Evolutionary conservation across 805 yeast genomes (phyloP).

Genomic region (Yarrowia alimentaria): DNA sequence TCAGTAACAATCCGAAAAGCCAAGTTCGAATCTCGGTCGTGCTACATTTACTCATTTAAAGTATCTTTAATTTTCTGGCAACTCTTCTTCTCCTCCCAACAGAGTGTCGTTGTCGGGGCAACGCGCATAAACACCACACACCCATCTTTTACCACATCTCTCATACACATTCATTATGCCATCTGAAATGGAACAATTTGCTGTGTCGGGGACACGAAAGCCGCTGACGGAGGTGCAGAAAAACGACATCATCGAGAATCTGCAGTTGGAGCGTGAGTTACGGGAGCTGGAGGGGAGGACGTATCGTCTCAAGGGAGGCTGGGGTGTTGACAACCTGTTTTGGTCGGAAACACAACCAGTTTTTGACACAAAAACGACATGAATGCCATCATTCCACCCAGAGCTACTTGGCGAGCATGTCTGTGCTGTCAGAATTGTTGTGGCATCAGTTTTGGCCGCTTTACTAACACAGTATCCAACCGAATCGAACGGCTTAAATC

Average conservation of each 20-base stretch:
- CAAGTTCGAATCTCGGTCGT: no score
- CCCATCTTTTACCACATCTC: not conserved
- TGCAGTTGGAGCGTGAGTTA: constrained; percentile 33
- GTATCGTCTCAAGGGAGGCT: no score
- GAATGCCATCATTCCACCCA: no score
- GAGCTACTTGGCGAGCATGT: no score
- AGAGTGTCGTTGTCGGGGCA: constrained; percentile 21
- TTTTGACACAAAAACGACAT: no score
- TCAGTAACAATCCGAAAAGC: no score
- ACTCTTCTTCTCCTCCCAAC: not conserved
- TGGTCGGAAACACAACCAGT: no score
- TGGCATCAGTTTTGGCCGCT: no score
- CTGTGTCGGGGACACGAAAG: constrained; percentile 12
- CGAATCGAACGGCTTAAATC: constrained; percentile 37
- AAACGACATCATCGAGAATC: constrained; percentile 28
- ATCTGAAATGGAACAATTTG: constrained; percentile 20
- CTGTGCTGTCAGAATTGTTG: no score
- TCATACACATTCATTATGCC: constrained; percentile 3
- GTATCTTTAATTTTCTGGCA: constrained; percentile 9
- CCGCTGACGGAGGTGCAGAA: constrained; percentile 30
- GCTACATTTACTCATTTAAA: no score
- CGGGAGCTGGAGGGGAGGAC: no score
- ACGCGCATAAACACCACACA: constrained; percentile 1
- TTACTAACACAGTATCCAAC: constrained; percentile 35
- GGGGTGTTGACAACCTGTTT: no score